Evolutionary conservation across 108 stramenopile genomes (phyloP).

Genomic region (Conticribra weissflogii): DNA sequence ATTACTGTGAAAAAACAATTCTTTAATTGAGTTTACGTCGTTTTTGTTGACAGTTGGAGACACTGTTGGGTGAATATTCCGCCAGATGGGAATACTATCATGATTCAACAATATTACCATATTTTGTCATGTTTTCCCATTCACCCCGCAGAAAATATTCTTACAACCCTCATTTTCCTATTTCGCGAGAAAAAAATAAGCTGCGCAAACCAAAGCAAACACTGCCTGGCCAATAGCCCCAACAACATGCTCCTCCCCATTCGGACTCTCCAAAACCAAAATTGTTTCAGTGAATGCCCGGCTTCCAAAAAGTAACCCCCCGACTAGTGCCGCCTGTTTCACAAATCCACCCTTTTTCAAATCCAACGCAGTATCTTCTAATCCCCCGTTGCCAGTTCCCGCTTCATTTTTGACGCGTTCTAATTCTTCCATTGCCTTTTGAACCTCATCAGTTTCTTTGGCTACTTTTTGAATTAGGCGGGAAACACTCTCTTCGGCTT

Average conservation of each 20-base stretch:
- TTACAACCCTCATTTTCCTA: too few relatives aligned
- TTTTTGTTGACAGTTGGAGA: too few relatives aligned
- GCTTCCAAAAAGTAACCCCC: constrained; percentile 40
- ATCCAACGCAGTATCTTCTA: constrained; percentile 38
- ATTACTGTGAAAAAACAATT: too few relatives aligned
- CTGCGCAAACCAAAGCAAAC: constrained; percentile 40
- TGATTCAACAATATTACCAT: too few relatives aligned
- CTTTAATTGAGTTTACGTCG: too few relatives aligned
- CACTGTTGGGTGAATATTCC: too few relatives aligned
- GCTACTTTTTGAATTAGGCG: constrained; percentile 45
- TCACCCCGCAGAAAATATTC: too few relatives aligned
- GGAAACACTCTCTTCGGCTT: constrained; percentile 43
- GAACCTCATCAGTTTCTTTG: constrained; percentile 34
- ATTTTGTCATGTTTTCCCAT: too few relatives aligned
- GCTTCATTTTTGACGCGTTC: constrained; percentile 37
- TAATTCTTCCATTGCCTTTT: constrained; percentile 47
- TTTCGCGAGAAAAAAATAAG: constrained; percentile 42
- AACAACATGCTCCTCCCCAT: constrained; percentile 41
- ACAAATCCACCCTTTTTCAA: constrained; percentile 47
- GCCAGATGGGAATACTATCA: too few relatives aligned
- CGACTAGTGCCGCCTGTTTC: constrained; percentile 44
- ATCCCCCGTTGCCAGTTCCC: constrained; percentile 5
- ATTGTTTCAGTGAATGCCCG: constrained; percentile 42
- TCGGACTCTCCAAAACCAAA: constrained; percentile 33
- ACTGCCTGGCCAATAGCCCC: constrained; percentile 29